phyloP scores from a whole-genome alignment of 169 alveolate genomes.

The Plasmodium sp. region DNA sequence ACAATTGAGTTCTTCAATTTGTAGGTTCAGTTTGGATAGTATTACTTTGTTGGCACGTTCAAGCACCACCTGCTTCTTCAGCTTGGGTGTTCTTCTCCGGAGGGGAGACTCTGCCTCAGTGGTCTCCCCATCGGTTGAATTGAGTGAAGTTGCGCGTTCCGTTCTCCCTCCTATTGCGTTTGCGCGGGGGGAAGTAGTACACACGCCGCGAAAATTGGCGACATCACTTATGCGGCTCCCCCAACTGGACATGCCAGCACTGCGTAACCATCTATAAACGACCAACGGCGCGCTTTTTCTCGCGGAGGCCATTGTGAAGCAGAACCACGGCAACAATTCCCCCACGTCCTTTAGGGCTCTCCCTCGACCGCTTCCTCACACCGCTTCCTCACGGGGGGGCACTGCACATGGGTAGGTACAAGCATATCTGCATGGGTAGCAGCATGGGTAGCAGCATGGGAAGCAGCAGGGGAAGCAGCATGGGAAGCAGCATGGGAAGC shows the following conservation, averaged over 20 bases:
- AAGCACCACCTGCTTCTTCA: background rate
- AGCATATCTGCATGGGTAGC: background rate
- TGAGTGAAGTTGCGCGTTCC: background rate
- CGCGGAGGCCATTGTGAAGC: background rate
- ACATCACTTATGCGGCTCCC: background rate
- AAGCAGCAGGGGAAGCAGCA: background rate
- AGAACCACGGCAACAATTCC: background rate
- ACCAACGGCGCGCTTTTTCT: background rate
- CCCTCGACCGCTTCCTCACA: background rate
- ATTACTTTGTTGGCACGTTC: constrained; percentile 7
- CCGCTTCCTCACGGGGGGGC: background rate
- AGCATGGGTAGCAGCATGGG: background rate
- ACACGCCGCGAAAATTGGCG: background rate
- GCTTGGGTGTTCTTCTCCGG: background rate
- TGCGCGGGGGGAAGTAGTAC: background rate
- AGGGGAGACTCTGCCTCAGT: background rate
- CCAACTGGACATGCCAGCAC: background rate
- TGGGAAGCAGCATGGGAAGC: background rate
- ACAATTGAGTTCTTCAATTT: constrained; percentile 44
- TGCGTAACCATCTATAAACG: background rate
- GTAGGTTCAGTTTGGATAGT: constrained; percentile 12
- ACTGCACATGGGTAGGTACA: background rate
- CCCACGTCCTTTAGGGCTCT: background rate
- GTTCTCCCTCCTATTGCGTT: background rate
- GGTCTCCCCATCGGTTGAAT: background rate